phyloP scores from a whole-genome alignment of 345 rosid genomes.

The Viola odorata region DNA sequence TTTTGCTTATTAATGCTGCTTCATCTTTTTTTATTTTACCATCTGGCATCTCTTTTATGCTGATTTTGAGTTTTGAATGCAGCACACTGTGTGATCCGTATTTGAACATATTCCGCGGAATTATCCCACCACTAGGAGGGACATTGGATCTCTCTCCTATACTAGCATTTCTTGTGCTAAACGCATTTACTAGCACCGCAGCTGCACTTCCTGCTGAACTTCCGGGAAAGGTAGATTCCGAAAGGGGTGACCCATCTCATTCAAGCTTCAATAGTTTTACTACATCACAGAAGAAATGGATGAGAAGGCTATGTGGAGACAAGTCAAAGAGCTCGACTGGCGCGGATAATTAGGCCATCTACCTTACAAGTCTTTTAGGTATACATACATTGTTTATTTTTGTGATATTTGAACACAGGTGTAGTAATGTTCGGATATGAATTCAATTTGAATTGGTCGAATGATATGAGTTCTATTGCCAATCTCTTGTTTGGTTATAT shows the following conservation, averaged over 20 bases:
- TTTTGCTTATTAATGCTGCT: not conserved
- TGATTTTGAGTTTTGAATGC: slow-evolving; percentile 9
- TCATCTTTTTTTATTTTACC: not conserved
- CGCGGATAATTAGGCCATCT: slow-evolving; percentile 17
- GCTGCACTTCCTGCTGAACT: slow-evolving; percentile 84
- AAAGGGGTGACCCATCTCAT: slow-evolving; percentile 18
- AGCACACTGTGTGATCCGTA: slow-evolving; percentile 91
- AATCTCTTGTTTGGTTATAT: too few species aligned
- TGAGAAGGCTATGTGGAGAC: slow-evolving; percentile 47
- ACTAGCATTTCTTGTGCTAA: slow-evolving; percentile 75
- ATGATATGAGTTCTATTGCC: not conserved
- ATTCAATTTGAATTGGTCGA: too few species aligned
- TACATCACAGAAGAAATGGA: slow-evolving; percentile 55
- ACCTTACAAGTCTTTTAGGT: not conserved
- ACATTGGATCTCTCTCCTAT: slow-evolving; percentile 80
- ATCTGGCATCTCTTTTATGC: not conserved
- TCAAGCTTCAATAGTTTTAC: slow-evolving; percentile 22
- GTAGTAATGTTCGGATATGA: not conserved
- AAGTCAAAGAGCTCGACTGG: slow-evolving; percentile 23
- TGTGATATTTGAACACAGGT: not conserved
- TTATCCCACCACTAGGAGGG: slow-evolving; percentile 93
- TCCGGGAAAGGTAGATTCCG: slow-evolving; percentile 33
- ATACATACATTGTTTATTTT: slow-evolving; percentile 4
- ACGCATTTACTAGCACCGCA: slow-evolving; percentile 76
- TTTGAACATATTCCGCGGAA: slow-evolving; percentile 88